Conservation (phyloP, 2,329 filamentous ascomycete species). For the Cladosporium sp. region DNA sequence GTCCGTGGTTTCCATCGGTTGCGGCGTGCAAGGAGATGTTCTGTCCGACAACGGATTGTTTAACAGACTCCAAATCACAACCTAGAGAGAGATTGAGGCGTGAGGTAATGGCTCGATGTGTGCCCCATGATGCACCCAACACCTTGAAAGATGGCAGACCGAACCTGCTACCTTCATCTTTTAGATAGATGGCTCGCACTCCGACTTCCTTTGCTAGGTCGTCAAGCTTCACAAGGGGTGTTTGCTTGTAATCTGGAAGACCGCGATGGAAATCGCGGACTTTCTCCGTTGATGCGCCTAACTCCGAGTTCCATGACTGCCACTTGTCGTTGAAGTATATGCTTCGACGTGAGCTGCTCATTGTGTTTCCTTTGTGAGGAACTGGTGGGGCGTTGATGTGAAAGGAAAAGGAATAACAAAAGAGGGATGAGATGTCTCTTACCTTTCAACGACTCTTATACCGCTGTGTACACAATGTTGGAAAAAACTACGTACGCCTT, state of each 20-base stretch:
- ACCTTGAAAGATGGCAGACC: constrained; percentile 76
- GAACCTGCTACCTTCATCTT: constrained; percentile 68
- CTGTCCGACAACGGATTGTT: constrained; percentile 18
- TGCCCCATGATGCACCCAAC: constrained; percentile 73
- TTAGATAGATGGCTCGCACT: constrained; percentile 61
- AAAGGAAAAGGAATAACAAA: not conserved
- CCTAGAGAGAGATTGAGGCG: constrained; percentile 47
- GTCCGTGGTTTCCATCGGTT: constrained; percentile 74
- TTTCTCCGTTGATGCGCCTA: not conserved
- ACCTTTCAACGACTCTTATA: not conserved
- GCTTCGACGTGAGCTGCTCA: constrained; percentile 1
- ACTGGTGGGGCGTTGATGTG: not conserved
- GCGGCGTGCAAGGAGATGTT: constrained; percentile 58
- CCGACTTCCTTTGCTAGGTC: constrained; percentile 59
- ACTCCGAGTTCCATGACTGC: constrained; percentile 1
- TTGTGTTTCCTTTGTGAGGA: not conserved
- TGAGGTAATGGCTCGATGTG: constrained; percentile 57
- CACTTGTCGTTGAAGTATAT: constrained; percentile 9
- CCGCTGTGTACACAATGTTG: too few species aligned
- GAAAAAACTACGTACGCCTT: not conserved
- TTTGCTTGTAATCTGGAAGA: constrained; percentile 58
- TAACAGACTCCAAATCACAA: constrained; percentile 48
- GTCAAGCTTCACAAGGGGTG: constrained; percentile 56
- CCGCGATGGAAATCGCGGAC: constrained; percentile 54
- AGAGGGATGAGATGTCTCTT: not conserved